A percentile compares a stretch with the other conserved stretches of the same genome.
Evolutionary conservation across 2,329 filamentous ascomycete genomes (phyloP).

Genomic region (Exophiala sp.): DNA sequence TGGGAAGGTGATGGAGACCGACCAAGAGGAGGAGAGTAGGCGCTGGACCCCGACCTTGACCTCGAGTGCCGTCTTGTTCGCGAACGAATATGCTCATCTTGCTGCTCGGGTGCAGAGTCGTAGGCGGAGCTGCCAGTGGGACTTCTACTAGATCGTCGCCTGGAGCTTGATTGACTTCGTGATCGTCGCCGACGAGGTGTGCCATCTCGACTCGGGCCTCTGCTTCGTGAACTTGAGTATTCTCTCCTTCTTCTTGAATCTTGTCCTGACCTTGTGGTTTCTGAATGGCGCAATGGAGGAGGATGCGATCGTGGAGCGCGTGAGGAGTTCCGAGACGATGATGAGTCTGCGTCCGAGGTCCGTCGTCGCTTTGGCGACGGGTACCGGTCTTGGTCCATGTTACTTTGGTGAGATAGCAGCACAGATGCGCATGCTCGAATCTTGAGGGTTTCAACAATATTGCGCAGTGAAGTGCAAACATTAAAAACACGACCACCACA

Average conservation of each 20-base stretch:
- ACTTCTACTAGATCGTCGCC: slow-evolving; percentile 13
- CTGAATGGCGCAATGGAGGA: slow-evolving; percentile 5
- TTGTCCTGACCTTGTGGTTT: slow-evolving; percentile 10
- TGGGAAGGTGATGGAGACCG: slow-evolving; percentile 30
- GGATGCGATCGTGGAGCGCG: slow-evolving; percentile 5
- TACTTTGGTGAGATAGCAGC: background rate
- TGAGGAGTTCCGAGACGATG: slow-evolving; percentile 13
- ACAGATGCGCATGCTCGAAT: background rate
- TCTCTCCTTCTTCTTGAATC: slow-evolving; percentile 9
- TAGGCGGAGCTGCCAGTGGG: slow-evolving; percentile 16
- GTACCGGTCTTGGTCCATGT: slow-evolving; percentile 16
- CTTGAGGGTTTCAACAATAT: background rate
- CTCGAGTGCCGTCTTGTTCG: slow-evolving; percentile 23
- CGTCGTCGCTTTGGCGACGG: slow-evolving; percentile 21
- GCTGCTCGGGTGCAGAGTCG: slow-evolving; percentile 20
- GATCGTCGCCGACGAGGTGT: slow-evolving; percentile 8
- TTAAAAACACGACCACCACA: background rate
- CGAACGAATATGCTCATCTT: background rate
- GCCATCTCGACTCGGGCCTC: slow-evolving; percentile 3
- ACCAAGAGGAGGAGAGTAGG: slow-evolving; percentile 34
- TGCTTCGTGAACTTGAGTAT: slow-evolving; percentile 20
- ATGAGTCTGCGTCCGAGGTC: slow-evolving; percentile 21
- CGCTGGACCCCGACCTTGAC: slow-evolving; percentile 43
- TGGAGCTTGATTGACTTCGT: slow-evolving; percentile 11
- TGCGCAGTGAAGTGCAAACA: background rate